phyloP scores from a whole-genome alignment of 129 eudicot genomes.

The Helichrysum umbraculigerum region DNA sequence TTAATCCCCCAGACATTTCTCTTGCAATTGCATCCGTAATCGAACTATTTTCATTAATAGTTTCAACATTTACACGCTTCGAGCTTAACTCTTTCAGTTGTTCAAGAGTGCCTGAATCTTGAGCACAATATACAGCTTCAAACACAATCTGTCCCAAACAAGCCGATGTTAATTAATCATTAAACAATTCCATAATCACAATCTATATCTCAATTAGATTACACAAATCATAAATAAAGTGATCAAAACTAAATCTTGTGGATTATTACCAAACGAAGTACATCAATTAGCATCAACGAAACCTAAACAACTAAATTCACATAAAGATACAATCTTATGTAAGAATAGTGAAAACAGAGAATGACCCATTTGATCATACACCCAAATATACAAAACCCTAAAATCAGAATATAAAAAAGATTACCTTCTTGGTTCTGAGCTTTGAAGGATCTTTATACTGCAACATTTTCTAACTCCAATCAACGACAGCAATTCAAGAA shows the following conservation, averaged over 20 bases:
- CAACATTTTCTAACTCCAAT: conserved; percentile 43
- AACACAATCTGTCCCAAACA: conserved; percentile 53
- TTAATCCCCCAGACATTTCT: conserved; percentile 80
- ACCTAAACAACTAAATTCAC: not conserved
- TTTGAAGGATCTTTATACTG: conserved; percentile 46
- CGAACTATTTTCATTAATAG: conserved; percentile 49
- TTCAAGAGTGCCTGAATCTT: conserved; percentile 69
- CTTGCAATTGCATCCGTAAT: conserved; percentile 79
- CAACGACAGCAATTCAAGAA: conserved; percentile 9
- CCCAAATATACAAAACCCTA: not conserved
- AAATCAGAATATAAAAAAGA: conserved; percentile 1
- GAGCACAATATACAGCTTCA: conserved; percentile 49
- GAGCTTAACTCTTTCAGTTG: conserved; percentile 76
- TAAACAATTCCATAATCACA: not conserved
- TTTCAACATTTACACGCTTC: conserved; percentile 55
- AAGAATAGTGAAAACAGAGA: not conserved
- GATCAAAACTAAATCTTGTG: conserved; percentile 1
- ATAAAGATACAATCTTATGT: not conserved
- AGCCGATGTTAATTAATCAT: not conserved
- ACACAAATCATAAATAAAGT: not conserved
- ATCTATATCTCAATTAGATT: not conserved
- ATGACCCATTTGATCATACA: not conserved
- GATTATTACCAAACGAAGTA: not conserved
- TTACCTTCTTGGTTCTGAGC: conserved; percentile 68
- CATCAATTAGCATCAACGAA: not conserved